These are phyloP conservation scores for Apiospora hydei DNA, from an alignment of 2,329 filamentous ascomycete genomes.

Conservation along the genomic window DNA sequence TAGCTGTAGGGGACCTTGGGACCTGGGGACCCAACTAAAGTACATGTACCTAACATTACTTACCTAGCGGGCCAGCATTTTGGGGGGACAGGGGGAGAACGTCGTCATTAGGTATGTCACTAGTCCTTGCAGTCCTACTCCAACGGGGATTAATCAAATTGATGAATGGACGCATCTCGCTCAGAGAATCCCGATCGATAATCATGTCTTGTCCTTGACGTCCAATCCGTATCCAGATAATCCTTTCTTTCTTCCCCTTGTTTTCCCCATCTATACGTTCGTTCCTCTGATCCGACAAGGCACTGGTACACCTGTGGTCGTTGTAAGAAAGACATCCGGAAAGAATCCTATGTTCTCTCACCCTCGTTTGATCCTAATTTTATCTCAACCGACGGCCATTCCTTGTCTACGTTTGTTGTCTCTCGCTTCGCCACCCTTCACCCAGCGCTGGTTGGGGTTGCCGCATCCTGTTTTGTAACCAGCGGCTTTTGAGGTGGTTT, in stretches of 20 bases:
- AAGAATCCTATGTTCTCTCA: background rate
- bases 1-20: background rate
- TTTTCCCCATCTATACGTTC: background rate
- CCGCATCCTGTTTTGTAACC: background rate
- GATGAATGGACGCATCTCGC: slow-evolving; percentile 13
- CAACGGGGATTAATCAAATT: slow-evolving; percentile 10
- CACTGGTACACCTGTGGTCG: background rate
- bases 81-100: background rate
- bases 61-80: background rate
- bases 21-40: background rate
- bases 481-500: background rate
- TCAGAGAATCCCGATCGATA: slow-evolving; percentile 20
- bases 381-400: background rate
- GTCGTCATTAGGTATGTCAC: slow-evolving; percentile 7
- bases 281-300: slow-evolving; percentile 7
- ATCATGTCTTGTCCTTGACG: slow-evolving; percentile 14
- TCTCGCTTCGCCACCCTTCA: background rate
- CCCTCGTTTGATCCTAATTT: slow-evolving; percentile 10
- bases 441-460: background rate
- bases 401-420: slow-evolving; percentile 6
- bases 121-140: slow-evolving; percentile 11
- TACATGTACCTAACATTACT: background rate
- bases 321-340: background rate
- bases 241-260: background rate
- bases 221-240: slow-evolving; percentile 7